phyloP scores from a whole-genome alignment of 495 filamentous ascomycete genomes.

The Aspergillus kassunensis region DNA sequence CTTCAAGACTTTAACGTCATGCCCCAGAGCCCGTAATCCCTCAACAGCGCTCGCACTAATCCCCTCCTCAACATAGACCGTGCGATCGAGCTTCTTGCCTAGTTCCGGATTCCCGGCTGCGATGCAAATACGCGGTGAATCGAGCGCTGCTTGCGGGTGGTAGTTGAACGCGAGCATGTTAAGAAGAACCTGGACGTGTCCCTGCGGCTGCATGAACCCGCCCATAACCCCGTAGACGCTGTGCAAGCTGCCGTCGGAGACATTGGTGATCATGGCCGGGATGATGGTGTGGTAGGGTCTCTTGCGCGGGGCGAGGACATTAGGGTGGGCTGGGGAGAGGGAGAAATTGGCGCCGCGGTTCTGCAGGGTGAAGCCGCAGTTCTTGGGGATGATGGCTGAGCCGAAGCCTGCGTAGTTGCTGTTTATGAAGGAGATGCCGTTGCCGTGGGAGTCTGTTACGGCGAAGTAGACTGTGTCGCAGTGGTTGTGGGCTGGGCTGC shows the following conservation, averaged over 20 bases:
- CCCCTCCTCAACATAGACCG: constrained; percentile 81
- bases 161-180: constrained; percentile 85
- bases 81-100: constrained; percentile 48
- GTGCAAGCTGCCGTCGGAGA: constrained; percentile 66
- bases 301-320: constrained; percentile 75
- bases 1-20: constrained; percentile 63
- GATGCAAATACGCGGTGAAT: constrained; percentile 84
- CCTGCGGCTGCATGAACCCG: constrained; percentile 98
- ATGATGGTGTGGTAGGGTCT: constrained; percentile 98
- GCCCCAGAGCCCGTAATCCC: constrained; percentile 66
- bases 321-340: constrained; percentile 65
- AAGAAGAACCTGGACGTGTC: constrained; percentile 90
- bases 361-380: constrained; percentile 88
- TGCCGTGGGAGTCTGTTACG: constrained; percentile 72
- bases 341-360: constrained; percentile 88
- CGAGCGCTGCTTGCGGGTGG: constrained; percentile 83
- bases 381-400: constrained; percentile 74
- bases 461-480: constrained; percentile 94
- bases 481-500: constrained; percentile 63
- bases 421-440: constrained; percentile 95
- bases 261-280: constrained; percentile 80
- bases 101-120: constrained; percentile 61
- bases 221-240: constrained; percentile 95
- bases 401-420: constrained; percentile 92
- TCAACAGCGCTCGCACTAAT: constrained; percentile 63